Base-by-base conservation (phyloP, 75 land plant genomes). In the Ceratopteris richardii region DNA sequence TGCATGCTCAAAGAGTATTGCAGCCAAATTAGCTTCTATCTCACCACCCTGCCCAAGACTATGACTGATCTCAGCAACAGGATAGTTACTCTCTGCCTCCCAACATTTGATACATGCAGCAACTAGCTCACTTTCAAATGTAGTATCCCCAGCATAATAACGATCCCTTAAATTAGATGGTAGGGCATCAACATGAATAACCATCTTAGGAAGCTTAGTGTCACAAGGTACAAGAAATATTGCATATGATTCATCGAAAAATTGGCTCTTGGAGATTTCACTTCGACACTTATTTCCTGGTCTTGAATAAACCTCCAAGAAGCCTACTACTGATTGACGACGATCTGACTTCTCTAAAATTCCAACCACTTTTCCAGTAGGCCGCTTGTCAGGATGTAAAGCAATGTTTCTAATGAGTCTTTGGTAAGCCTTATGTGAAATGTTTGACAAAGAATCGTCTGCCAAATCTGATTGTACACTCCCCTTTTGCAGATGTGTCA, bases 1-100 rank as follows among this genome's bases (percentile, higher is more conserved):
- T 20, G 67, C 77, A 62, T 93, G 77, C 58, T 93, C 87, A 77
- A 85, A 81, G 55, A 93, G 56, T 44, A 93, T 93, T 21, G 96
- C 90, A 61, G 72, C 75, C n/a, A 72, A 71, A 7, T 83, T 85
- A 28, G 96, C 61, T 51, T 93, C 85, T n/a, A 93, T 57, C 54
- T 85, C 85, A 50, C 85, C 82, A 63, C 79, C 89, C 56, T 67
- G 75, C 23, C 98, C 98, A 63, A 93, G 76, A 44, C 63, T 57
- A 57, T 89, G 81, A 12, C 60, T 29, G 9, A 93, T 64, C 20
- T 44, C 48, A 19, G 96, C 96, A 19, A 54, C 61, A 7, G 98
- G 98, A 54, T 64, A 50, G 48, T 26, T 44, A 66, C 76, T 74
- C 43, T 86, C 83, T 50, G 70, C 69, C 30, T 53, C 43, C 98